Percentiles rank a stretch among this genome's conserved stretches.
Conservation (phyloP, 148 eudicot genomes). For the Camellia granthamiana region DNA sequence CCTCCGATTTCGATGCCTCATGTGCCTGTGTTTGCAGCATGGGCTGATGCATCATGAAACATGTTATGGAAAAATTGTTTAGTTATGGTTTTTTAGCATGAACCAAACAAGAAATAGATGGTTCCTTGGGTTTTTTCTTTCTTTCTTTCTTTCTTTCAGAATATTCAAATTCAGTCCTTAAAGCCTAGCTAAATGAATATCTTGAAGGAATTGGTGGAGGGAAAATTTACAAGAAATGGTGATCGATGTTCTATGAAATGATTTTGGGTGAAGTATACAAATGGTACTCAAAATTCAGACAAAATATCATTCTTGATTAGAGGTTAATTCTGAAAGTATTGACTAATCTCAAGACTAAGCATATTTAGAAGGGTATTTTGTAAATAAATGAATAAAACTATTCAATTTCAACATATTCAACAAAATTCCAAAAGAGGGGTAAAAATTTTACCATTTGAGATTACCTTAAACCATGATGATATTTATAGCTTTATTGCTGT, state of each 20-base stretch:
- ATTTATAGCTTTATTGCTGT: slow-evolving; percentile 5
- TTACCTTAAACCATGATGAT: no score
- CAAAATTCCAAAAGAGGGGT: no score
- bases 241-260: background rate
- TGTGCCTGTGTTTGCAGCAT: slow-evolving; percentile 69
- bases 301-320: no score
- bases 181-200: background rate
- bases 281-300: no score
- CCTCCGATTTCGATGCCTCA: slow-evolving; percentile 46
- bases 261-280: no score
- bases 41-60: slow-evolving; percentile 51
- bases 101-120: background rate
- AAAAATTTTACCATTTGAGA: no score
- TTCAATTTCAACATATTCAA: no score
- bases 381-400: no score
- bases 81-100: background rate
- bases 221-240: slow-evolving; percentile 1
- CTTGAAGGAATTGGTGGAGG: slow-evolving; percentile 16
- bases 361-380: no score
- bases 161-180: slow-evolving; percentile 10
- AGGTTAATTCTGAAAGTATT: no score
- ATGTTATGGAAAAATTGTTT: background rate
- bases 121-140: background rate
- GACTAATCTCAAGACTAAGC: no score
- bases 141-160: slow-evolving; percentile 1